A percentile compares a stretch with the other conserved stretches of the same genome.
These are phyloP conservation scores for Eucalyptus lansdowneana DNA, from an alignment of 345 rosid genomes.

Conservation along the genomic window DNA sequence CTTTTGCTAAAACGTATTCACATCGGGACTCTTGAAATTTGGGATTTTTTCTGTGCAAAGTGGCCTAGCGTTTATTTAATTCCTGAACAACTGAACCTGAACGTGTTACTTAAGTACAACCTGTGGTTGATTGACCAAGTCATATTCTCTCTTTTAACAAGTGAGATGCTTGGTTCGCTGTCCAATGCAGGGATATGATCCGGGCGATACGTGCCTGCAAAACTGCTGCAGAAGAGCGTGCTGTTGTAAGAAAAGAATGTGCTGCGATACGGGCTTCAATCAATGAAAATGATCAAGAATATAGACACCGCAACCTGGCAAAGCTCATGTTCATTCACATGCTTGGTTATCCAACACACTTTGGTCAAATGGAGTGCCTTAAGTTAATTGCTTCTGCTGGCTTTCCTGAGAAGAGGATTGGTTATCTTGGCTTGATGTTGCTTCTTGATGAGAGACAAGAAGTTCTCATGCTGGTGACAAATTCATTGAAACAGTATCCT, in stretches of 20 bases:
- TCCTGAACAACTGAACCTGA: not conserved
- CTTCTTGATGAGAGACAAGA: constrained; percentile 99
- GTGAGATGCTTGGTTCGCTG: not conserved
- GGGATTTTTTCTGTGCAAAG: not conserved
- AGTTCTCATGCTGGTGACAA: constrained; percentile 97
- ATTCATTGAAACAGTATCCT: constrained; percentile 99
- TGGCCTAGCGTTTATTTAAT: not conserved
- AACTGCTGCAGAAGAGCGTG: constrained; percentile 99
- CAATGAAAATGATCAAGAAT: constrained; percentile 84
- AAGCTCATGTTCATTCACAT: constrained; percentile 99
- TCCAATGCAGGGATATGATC: constrained; percentile 89
- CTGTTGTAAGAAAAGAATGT: constrained; percentile 96
- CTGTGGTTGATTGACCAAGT: not conserved
- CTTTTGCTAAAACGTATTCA: not conserved
- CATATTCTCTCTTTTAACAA: not conserved
- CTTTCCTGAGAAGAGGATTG: constrained; percentile 98
- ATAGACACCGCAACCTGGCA: constrained; percentile 91
- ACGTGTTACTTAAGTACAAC: not conserved
- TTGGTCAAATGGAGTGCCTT: constrained; percentile 99
- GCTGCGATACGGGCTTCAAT: constrained; percentile 86
- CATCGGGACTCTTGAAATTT: not conserved
- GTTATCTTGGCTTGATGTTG: constrained; percentile 96
- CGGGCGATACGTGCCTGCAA: constrained; percentile 94
- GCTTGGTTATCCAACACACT: constrained; percentile 99
- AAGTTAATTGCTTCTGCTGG: constrained; percentile 93